These are phyloP conservation scores for Paralagenidium karlingii DNA, from an alignment of 352 stramenopile species.

Conservation along the genomic window DNA sequence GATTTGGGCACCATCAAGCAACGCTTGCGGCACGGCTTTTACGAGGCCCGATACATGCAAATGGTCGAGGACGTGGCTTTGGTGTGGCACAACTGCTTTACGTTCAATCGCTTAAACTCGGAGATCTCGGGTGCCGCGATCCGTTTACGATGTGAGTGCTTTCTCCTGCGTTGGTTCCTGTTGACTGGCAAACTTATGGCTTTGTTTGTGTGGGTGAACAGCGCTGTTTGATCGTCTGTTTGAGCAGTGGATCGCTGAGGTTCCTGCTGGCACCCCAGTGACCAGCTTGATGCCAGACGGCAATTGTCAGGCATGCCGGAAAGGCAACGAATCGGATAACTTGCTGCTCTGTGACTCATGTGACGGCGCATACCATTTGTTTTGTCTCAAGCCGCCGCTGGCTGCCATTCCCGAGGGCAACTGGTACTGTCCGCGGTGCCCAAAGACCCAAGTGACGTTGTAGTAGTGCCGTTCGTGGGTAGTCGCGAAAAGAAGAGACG, in stretches of 20 bases:
- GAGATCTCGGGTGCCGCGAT: slow-evolving; percentile 74
- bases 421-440: slow-evolving; percentile 73
- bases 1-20: slow-evolving; percentile 7
- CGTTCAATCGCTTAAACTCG: slow-evolving; percentile 64
- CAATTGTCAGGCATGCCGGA: slow-evolving; percentile 43
- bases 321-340: slow-evolving; percentile 51
- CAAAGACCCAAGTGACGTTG: no score
- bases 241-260: slow-evolving; percentile 53
- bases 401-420: slow-evolving; percentile 46
- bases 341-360: slow-evolving; percentile 81
- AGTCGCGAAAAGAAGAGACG: no score
- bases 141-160: slow-evolving; percentile 56
- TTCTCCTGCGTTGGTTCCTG: not conserved
- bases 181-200: not conserved
- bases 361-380: slow-evolving; percentile 72
- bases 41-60: slow-evolving; percentile 39
- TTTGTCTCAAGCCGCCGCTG: slow-evolving; percentile 57
- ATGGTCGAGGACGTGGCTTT: slow-evolving; percentile 54
- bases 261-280: slow-evolving; percentile 34
- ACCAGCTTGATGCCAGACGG: slow-evolving; percentile 47
- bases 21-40: slow-evolving; percentile 19
- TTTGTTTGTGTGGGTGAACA: slow-evolving; percentile 12
- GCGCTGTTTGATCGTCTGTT: slow-evolving; percentile 73
- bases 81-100: slow-evolving; percentile 80
- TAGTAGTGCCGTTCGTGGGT: no score